Conservation (phyloP, 169 alveolate species). For the Plasmodium vivax region DNA sequence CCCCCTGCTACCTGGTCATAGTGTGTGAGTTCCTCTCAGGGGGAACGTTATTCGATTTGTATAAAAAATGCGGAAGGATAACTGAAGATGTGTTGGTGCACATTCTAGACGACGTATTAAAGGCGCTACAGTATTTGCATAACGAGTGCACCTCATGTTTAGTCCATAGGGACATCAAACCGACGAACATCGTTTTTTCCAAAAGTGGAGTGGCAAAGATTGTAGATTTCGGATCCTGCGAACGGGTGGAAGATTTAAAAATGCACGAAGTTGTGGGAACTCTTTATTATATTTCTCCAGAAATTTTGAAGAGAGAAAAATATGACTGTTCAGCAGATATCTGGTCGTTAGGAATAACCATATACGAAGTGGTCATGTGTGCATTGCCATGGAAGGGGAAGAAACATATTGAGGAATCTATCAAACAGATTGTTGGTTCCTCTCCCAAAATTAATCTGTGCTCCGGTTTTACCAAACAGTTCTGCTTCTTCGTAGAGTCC, state of each 20-base stretch:
- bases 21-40: slow-evolving; percentile 74
- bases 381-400: slow-evolving; percentile 53
- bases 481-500: slow-evolving; percentile 37
- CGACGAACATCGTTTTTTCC: slow-evolving; percentile 45
- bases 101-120: slow-evolving; percentile 43
- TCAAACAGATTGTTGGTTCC: slow-evolving; percentile 12
- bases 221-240: slow-evolving; percentile 75
- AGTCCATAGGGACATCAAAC: slow-evolving; percentile 59
- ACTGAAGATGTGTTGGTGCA: slow-evolving; percentile 67
- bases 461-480: slow-evolving; percentile 41
- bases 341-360: slow-evolving; percentile 94
- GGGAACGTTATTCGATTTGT: slow-evolving; percentile 40
- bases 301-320: slow-evolving; percentile 90
- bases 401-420: slow-evolving; percentile 18
- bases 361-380: slow-evolving; percentile 86
- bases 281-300: slow-evolving; percentile 91
- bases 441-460: slow-evolving; percentile 52
- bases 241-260: slow-evolving; percentile 23
- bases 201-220: slow-evolving; percentile 71
- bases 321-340: slow-evolving; percentile 93
- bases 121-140: slow-evolving; percentile 50
- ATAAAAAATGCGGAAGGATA: slow-evolving; percentile 48
- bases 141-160: slow-evolving; percentile 26
- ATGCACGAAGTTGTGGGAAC: slow-evolving; percentile 60
- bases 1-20: slow-evolving; percentile 65